Percentiles rank a stretch among this genome's conserved stretches.
phyloP scores from a whole-genome alignment of 2,329 filamentous ascomycete genomes.

The Diatrype stigma region DNA sequence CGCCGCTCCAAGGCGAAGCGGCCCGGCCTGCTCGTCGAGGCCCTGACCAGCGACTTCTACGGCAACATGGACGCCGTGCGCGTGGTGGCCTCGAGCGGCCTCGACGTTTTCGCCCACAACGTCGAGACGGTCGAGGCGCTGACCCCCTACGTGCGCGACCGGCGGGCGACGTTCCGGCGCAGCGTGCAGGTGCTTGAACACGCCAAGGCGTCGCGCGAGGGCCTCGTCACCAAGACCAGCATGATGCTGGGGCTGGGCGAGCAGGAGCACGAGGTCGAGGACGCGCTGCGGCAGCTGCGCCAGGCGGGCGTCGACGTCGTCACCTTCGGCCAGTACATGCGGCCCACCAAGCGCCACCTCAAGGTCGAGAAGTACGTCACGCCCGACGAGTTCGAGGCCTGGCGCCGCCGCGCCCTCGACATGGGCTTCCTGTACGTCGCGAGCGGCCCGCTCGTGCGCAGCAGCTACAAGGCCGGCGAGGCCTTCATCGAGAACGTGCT shows the following conservation, averaged over 20 bases:
- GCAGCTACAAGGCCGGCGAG: constrained; percentile 96
- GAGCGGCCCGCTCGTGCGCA: constrained; percentile 85
- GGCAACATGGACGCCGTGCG: constrained; percentile 85
- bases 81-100: constrained; percentile 77
- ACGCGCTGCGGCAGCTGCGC: constrained; percentile 74
- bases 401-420: constrained; percentile 84
- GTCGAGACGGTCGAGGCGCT: constrained; percentile 90
- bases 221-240: constrained; percentile 95
- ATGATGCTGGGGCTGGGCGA: constrained; percentile 96
- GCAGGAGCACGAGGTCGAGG: constrained; percentile 79
- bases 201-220: constrained; percentile 69
- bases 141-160: constrained; percentile 85
- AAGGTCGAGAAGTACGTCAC: constrained; percentile 94
- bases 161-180: constrained; percentile 84
- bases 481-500: constrained; percentile 98
- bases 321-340: constrained; percentile 99
- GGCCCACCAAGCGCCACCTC: constrained; percentile 95
- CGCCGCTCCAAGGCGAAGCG: constrained; percentile 86
- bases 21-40: constrained; percentile 73
- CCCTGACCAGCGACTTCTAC: constrained; percentile 79
- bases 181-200: constrained; percentile 74
- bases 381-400: constrained; percentile 85
- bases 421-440: constrained; percentile 97
- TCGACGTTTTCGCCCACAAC: constrained; percentile 97
- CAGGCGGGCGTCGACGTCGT: constrained; percentile 84